Evolutionary conservation across 352 stramenopile genomes (phyloP).

Genomic region (Globisporangium irregulare): DNA sequence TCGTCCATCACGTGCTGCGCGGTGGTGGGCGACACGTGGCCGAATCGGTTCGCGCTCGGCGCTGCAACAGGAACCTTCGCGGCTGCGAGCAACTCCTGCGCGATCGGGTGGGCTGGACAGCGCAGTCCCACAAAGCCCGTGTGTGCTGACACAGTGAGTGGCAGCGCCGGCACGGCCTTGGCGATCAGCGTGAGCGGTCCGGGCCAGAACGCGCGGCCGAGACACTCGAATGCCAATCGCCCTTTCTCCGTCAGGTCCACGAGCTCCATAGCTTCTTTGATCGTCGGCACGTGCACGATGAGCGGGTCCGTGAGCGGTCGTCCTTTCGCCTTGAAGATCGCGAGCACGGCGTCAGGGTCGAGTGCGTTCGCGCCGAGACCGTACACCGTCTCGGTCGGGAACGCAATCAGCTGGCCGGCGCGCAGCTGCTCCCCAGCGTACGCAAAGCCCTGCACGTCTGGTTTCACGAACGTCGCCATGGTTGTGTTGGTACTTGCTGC

Average conservation of each 20-base stretch:
- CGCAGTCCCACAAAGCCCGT: conserved; percentile 98
- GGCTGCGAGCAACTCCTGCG: conserved; percentile 84
- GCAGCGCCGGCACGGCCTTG: conserved; percentile 84
- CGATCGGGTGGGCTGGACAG: conserved; percentile 92
- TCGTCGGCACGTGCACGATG: conserved; percentile 96
- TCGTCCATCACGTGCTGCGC: conserved; percentile 97
- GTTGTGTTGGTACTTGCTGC: neutral
- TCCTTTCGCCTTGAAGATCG: conserved; percentile 96
- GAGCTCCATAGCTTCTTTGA: conserved; percentile 86
- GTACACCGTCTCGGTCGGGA: conserved; percentile 99
- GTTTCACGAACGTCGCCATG: conserved; percentile 32
- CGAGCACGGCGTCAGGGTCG: conserved; percentile 89
- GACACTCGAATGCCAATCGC: conserved; percentile 68
- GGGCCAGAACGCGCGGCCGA: conserved; percentile 94
- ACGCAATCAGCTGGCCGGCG: conserved; percentile 85
- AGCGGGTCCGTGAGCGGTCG: conserved; percentile 96
- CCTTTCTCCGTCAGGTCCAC: conserved; percentile 77
- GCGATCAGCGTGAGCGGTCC: conserved; percentile 97
- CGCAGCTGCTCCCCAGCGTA: conserved; percentile 65
- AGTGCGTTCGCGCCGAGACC: conserved; percentile 97
- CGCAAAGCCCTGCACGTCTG: conserved; percentile 42
- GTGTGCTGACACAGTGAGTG: conserved; percentile 84
- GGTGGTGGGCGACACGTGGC: conserved; percentile 96
- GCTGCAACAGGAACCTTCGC: conserved; percentile 95
- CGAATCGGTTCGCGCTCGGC: conserved; percentile 98